Percentiles rank a stretch among this genome's conserved stretches.
Evolutionary conservation across 345 rosid species (phyloP).

Genomic region (Camelina hispida): DNA sequence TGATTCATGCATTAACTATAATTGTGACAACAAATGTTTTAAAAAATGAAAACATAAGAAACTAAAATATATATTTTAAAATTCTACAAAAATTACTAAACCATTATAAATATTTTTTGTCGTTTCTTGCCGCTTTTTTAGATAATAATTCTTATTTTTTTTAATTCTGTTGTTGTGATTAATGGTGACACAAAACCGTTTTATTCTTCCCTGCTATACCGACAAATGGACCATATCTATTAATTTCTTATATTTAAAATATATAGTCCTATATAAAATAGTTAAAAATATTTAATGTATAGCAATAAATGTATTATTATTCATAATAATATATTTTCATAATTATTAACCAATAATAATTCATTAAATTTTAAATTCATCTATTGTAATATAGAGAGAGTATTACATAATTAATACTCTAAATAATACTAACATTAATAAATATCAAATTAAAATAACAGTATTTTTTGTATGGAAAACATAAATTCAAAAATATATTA

Average conservation of each 20-base stretch:
- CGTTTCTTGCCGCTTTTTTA: background rate
- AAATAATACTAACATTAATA: background rate
- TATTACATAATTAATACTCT: no score
- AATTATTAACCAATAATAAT: no score
- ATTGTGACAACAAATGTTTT: background rate
- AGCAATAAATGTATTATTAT: no score
- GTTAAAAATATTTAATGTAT: no score
- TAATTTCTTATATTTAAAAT: background rate
- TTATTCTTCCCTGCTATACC: rapidly evolving
- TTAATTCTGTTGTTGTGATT: background rate
- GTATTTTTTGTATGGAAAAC: no score
- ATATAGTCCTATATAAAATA: background rate
- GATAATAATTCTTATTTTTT: background rate
- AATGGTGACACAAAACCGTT: background rate
- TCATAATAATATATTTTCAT: no score
- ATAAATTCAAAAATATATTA: background rate
- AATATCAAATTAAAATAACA: background rate
- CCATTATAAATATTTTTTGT: background rate
- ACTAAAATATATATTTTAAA: background rate
- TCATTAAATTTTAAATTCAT: no score
- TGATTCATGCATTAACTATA: background rate
- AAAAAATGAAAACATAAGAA: background rate
- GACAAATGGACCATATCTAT: background rate
- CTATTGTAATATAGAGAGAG: no score
- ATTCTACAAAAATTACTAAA: background rate